Conservation (phyloP, 164 flowering plant species). For the Tetracentron sinense region DNA sequence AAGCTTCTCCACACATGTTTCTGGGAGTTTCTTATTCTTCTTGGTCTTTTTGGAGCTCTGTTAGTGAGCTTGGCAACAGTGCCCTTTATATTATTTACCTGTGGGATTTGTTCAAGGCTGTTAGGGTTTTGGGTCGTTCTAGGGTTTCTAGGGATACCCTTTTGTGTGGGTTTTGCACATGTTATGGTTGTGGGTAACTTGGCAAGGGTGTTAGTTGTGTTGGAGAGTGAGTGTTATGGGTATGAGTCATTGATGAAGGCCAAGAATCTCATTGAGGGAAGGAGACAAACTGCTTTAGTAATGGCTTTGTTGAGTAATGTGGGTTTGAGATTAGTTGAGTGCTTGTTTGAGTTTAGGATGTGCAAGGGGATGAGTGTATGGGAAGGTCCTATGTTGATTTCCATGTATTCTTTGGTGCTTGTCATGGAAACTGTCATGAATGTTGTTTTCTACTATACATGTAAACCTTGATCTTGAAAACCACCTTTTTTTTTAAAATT, state of each 20-base stretch:
- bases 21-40: conserved; percentile 25
- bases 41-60: conserved; percentile 24
- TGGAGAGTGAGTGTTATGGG: conserved; percentile 32
- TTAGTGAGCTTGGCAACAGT: conserved; percentile 14
- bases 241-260: conserved; percentile 29
- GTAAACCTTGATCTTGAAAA: too few species aligned
- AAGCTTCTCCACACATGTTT: conserved; percentile 40
- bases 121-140: conserved; percentile 23
- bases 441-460: conserved; percentile 35
- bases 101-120: conserved; percentile 20
- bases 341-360: conserved; percentile 33
- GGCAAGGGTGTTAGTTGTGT: conserved; percentile 30
- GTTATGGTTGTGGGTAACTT: conserved; percentile 33
- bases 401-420: conserved; percentile 39
- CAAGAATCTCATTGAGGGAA: conserved; percentile 21
- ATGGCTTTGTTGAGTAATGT: conserved; percentile 33
- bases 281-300: conserved; percentile 28
- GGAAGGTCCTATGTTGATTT: conserved; percentile 29
- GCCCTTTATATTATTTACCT: conserved; percentile 16
- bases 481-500: too few species aligned
- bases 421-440: conserved; percentile 35
- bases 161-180: conserved; percentile 34
- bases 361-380: conserved; percentile 27
- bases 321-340: conserved; percentile 30
- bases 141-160: conserved; percentile 24